Percentiles rank a stretch among this genome's conserved stretches.
phyloP scores from a whole-genome alignment of 192 early-diverging fungal species.

The Coemansia javaensis region DNA sequence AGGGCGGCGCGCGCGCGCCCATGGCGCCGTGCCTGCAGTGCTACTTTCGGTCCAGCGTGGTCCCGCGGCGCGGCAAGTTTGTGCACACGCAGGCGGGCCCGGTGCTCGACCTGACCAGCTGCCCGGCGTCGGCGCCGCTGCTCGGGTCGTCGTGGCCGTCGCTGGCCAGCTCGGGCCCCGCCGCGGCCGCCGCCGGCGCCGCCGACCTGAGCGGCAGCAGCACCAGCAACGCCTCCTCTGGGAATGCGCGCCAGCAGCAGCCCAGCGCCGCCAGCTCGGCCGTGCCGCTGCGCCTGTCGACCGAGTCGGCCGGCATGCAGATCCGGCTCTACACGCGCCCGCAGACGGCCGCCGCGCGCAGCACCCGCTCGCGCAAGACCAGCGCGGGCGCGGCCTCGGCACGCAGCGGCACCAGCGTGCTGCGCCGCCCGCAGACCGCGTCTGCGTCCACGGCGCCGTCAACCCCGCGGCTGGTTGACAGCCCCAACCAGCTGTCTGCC shows the following conservation, averaged over 20 bases:
- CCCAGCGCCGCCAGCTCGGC: not conserved
- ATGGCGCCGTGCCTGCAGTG: conserved; percentile 19
- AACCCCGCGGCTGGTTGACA: too few relatives aligned
- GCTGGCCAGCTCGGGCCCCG: too few relatives aligned
- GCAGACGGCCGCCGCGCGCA: not conserved
- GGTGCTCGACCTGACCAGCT: conserved; percentile 21
- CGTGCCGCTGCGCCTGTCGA: not conserved
- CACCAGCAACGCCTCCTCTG: too few relatives aligned
- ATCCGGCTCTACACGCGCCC: conserved; percentile 26
- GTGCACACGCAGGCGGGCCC: conserved; percentile 44
- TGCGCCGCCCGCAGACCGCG: too few relatives aligned
- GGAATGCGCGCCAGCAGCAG: not conserved
- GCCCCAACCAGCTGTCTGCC: too few relatives aligned
- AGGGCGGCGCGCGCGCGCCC: not conserved
- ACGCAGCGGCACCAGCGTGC: too few relatives aligned
- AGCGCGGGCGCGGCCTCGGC: not conserved
- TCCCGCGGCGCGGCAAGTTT: conserved; percentile 26
- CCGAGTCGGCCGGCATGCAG: conserved; percentile 18
- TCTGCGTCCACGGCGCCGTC: too few relatives aligned
- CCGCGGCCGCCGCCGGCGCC: too few relatives aligned
- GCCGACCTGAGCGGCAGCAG: conserved; percentile 1
- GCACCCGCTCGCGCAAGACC: too few relatives aligned
- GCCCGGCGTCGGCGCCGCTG: conserved; percentile 1
- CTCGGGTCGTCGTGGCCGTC: not conserved
- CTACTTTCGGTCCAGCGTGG: conserved; percentile 9